Conservation (phyloP, 164 flowering plant species). For the Magnolia officinalis region DNA sequence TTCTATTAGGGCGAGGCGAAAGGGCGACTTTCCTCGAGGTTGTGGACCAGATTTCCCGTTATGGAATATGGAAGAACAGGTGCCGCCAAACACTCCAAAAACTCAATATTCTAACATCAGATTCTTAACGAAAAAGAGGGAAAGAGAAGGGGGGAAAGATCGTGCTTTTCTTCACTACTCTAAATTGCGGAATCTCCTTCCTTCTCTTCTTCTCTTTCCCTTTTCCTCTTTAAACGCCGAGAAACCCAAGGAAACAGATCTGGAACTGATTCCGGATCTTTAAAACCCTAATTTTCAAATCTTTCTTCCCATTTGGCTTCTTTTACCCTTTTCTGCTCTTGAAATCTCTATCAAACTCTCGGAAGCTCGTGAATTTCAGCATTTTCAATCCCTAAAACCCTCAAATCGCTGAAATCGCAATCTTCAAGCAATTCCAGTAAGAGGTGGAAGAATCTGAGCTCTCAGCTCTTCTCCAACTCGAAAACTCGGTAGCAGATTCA, state of each 20-base stretch:
- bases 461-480: no score
- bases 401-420: no score
- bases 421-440: no score
- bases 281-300: not conserved
- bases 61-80: not conserved
- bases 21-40: not conserved
- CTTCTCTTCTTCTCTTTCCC: not conserved
- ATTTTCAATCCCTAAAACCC: no score
- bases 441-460: no score
- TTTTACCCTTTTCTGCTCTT: no score
- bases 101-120: not conserved
- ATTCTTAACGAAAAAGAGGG: not conserved
- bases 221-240: not conserved
- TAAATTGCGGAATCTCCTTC: not conserved
- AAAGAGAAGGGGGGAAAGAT: not conserved
- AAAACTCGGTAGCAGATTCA: no score
- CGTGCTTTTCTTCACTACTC: not conserved
- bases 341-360: no score
- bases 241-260: not conserved
- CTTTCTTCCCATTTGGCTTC: not conserved
- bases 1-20: not conserved
- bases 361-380: no score
- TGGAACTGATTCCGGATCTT: not conserved
- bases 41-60: slow-evolving; percentile 13
- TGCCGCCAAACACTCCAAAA: not conserved